A percentile compares a stretch with the other conserved stretches of the same genome.
phyloP scores from a whole-genome alignment of 495 filamentous ascomycete genomes.

The Xylaria flabelliformis region DNA sequence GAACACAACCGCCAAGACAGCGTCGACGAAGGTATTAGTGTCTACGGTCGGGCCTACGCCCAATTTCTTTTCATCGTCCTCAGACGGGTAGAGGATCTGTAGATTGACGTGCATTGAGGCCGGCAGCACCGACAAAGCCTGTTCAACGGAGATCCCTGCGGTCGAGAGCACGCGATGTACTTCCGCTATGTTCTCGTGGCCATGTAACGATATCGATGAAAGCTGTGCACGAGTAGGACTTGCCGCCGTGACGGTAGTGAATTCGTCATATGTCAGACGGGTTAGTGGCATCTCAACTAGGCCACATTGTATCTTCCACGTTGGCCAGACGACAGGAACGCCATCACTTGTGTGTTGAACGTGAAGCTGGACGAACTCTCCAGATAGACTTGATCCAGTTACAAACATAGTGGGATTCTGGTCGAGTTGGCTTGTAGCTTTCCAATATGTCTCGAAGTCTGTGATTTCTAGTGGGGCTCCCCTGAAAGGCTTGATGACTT shows the following conservation, averaged over 20 bases:
- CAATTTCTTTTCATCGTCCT: conserved; percentile 69
- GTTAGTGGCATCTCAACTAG: conserved; percentile 83
- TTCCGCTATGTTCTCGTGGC: conserved; percentile 64
- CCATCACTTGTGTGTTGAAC: conserved; percentile 89
- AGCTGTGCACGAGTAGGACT: conserved; percentile 54
- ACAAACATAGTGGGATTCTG: conserved; percentile 83
- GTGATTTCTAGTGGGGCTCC: conserved; percentile 95
- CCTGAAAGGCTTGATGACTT: conserved; percentile 95
- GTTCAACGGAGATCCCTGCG: conserved; percentile 75
- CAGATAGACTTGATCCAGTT: conserved; percentile 92
- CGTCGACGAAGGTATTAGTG: conserved; percentile 84
- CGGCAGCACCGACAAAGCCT: conserved; percentile 76
- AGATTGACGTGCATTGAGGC: conserved; percentile 82
- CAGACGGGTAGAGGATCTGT: conserved; percentile 81
- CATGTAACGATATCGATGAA: conserved; percentile 49
- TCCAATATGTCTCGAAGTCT: conserved; percentile 99
- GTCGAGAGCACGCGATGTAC: conserved; percentile 72
- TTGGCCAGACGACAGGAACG: conserved; percentile 83
- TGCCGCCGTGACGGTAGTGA: conserved; percentile 67
- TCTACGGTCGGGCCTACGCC: conserved; percentile 76
- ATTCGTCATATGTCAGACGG: conserved; percentile 75
- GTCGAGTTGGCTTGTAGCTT: conserved; percentile 91
- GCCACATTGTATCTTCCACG: conserved; percentile 77
- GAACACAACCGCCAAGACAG: conserved; percentile 83
- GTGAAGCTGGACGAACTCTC: conserved; percentile 89